Percentiles rank a stretch among this genome's conserved stretches.
phyloP scores from a whole-genome alignment of 2,329 filamentous ascomycete genomes.

The Colletotrichum horii region DNA sequence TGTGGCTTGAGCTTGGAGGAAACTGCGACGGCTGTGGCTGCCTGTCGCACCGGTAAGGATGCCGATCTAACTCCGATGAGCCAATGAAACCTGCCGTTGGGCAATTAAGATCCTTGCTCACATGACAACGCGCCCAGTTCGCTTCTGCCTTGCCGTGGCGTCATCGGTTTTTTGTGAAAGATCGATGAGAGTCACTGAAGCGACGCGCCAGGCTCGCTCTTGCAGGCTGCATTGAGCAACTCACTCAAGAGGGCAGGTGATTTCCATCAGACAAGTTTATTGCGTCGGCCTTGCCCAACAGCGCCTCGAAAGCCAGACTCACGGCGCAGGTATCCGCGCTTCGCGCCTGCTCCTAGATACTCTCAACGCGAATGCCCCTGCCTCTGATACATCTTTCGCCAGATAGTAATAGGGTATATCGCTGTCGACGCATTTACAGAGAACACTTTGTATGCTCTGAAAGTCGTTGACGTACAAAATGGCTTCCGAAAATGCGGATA shows the following conservation, averaged over 20 bases:
- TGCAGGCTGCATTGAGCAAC: not conserved
- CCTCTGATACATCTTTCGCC: not conserved
- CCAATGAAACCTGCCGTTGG: not conserved
- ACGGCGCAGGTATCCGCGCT: not conserved
- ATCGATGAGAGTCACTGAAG: not conserved
- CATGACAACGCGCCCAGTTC: conserved; percentile 10
- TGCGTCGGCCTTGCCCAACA: not conserved
- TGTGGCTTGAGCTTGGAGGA: not conserved
- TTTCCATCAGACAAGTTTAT: not conserved
- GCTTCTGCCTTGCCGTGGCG: conserved; percentile 16
- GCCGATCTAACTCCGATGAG: not conserved
- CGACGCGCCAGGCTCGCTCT: not conserved
- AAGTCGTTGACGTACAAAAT: not conserved
- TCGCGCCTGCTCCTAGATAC: not conserved
- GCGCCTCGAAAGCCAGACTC: not conserved
- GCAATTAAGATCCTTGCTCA: conserved; percentile 17
- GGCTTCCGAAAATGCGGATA: not conserved
- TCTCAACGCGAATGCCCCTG: not conserved
- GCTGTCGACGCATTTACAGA: not conserved
- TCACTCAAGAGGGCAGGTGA: not conserved
- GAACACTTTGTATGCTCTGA: not conserved
- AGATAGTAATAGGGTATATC: not conserved
- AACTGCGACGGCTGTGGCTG: not conserved
- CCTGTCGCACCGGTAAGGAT: not conserved
- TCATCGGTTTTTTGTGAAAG: not conserved